Evolutionary conservation across 148 eudicot genomes (phyloP).

Genomic region (Nyssa sinensis): DNA sequence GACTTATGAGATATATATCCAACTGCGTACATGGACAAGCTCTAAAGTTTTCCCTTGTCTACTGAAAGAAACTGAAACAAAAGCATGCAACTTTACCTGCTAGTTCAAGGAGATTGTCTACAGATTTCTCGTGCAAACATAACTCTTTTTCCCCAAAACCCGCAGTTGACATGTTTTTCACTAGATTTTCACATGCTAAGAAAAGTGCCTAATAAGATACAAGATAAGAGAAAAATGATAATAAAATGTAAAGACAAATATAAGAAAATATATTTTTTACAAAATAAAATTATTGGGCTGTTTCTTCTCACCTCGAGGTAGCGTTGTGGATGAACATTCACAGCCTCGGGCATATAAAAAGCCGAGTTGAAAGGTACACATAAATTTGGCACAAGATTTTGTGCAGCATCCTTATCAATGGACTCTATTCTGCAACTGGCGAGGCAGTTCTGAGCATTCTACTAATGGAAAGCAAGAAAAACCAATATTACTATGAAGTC

Average conservation of each 20-base stretch:
- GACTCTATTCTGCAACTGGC: constrained; percentile 70
- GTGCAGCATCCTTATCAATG: constrained; percentile 56
- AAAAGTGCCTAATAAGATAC: constrained; percentile 56
- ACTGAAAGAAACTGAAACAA: constrained; percentile 10
- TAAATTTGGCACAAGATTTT: constrained; percentile 65
- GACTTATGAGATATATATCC: too few species aligned
- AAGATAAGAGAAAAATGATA: background rate
- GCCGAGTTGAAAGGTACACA: constrained; percentile 66
- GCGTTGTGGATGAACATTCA: constrained; percentile 66
- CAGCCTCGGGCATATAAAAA: constrained; percentile 90
- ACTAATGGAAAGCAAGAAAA: constrained; percentile 24
- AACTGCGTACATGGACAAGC: too few species aligned
- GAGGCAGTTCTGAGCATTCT: constrained; percentile 77
- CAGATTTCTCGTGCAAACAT: constrained; percentile 43
- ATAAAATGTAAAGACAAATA: constrained; percentile 13
- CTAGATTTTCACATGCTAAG: constrained; percentile 64
- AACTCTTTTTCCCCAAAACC: constrained; percentile 42
- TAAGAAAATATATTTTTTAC: background rate
- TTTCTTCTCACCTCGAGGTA: constrained; percentile 70
- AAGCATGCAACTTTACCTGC: constrained; percentile 42
- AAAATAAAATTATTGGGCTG: background rate
- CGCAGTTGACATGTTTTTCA: constrained; percentile 29
- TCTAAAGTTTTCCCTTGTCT: background rate
- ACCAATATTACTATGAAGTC: constrained; percentile 1
- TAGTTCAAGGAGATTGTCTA: constrained; percentile 56